Base-by-base conservation (phyloP, 177 flowering plant genomes). In the Vitis hybrid region DNA sequence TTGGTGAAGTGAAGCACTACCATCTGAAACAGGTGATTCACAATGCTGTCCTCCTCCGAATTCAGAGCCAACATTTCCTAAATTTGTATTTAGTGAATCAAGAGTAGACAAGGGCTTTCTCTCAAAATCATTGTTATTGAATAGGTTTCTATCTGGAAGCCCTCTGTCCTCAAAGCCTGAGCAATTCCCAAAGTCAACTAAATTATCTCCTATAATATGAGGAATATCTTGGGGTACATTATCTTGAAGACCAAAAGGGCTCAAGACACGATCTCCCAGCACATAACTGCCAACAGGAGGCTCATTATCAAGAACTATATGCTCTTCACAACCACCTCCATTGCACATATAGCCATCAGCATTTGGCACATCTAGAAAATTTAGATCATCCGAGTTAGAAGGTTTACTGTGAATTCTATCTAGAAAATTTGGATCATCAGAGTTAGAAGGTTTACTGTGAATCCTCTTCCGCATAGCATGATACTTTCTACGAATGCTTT, bases 391-490 rank as follows among this genome's bases (percentile, higher is more conserved):
- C 60, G 80, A 74, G 65, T 78, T 66, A 65, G 68, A 70, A 39
- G 82, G 75, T 48, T 76, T 86, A 61, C 59, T 74, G 34, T 89
- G 71, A 32, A 82, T 70, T 74, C 83, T 88, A 39, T 39, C 45
- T 39, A 39, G 45, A 5, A 39, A 39, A 39, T 39, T 78, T 13
- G 77, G 30, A 76, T 79, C 85, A 55, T 60, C 3, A 64, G 80
- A 74, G 65, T 78, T 66, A 65, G 68, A 71, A 39, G 82, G 75
- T 48, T 76, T 86, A 63, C 59, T 75, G 34, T 89, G 71, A 45
- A 82, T 70, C 74, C 83, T 88, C 80, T 92, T 93, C 73, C 91
- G 77, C 89, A 85, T 83, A 17, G 92, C 82, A 84, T 89, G 79
- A 60, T 92, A 94, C 56, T 77, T 78, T 51, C 71, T 84, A 11